Percentiles rank a stretch among this genome's conserved stretches.
Evolutionary conservation across 768 basidiomycete genomes (phyloP).

Genomic region (Saitozyma podzolica): DNA sequence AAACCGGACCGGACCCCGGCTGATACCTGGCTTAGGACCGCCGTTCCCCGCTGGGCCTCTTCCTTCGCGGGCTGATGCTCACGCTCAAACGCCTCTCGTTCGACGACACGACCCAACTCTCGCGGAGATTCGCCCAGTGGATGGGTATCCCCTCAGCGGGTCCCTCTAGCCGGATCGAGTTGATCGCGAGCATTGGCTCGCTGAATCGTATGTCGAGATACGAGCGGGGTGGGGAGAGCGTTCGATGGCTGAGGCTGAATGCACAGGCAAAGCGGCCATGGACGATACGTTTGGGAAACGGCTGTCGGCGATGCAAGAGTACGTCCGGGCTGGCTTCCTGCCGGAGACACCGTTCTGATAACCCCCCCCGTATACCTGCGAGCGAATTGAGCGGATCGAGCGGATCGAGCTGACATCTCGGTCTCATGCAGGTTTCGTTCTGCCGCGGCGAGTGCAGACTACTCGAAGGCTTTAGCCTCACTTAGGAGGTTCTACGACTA

Average conservation of each 20-base stretch:
- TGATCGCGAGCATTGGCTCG: slow-evolving; percentile 8
- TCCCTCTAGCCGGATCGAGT: slow-evolving; percentile 5
- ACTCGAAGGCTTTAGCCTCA: slow-evolving; percentile 20
- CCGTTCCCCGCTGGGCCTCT: slow-evolving; percentile 40
- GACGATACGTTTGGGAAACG: slow-evolving; percentile 45
- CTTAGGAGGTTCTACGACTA: slow-evolving; percentile 50
- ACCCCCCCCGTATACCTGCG: too few relatives aligned
- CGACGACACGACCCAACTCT: slow-evolving; percentile 39
- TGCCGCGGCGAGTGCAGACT: not conserved
- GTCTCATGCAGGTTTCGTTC: too few relatives aligned
- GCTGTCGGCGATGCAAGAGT: slow-evolving; percentile 41
- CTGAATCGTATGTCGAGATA: slow-evolving; percentile 15
- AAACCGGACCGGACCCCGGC: too few relatives aligned
- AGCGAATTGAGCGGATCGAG: too few relatives aligned
- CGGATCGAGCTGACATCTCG: too few relatives aligned
- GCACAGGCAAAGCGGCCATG: slow-evolving; percentile 31
- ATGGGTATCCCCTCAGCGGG: slow-evolving; percentile 12
- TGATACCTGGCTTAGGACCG: slow-evolving; percentile 23
- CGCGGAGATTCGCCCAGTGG: slow-evolving; percentile 32
- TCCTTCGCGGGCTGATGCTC: slow-evolving; percentile 32
- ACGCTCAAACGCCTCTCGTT: slow-evolving; percentile 39
- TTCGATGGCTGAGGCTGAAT: too few relatives aligned
- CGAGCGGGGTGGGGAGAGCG: not conserved
- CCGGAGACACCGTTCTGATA: too few relatives aligned
- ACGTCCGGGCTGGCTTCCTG: slow-evolving; percentile 2